Conservation (phyloP, 129 eudicot genomes). For the Daucus carota region DH1_v3.0 NC_030382.2:39385501-39386000, state of each 20-base stretch:
- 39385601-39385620: neutral
- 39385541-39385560: too few species aligned
- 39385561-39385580: too few species aligned
- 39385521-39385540: too few species aligned
- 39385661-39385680: neutral
- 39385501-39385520: too few species aligned
- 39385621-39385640: too few species aligned
- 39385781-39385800: conserved; percentile 30
- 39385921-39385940: conserved; percentile 27
- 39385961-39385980: conserved; percentile 18
- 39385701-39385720: neutral
- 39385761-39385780: neutral
- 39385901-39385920: conserved; percentile 22
- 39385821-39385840: conserved; percentile 26
- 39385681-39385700: neutral
- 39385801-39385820: conserved; percentile 21
- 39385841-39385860: conserved; percentile 26
- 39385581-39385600: too few species aligned
- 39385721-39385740: neutral
- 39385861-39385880: conserved; percentile 35
- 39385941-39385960: conserved; percentile 5
- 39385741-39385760: neutral
- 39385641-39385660: too few species aligned
- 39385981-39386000: too few species aligned
- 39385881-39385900: conserved; percentile 71